These are phyloP conservation scores for Skeletonema costatum DNA, from an alignment of 108 stramenopile species.

Conservation along the genomic window DNA sequence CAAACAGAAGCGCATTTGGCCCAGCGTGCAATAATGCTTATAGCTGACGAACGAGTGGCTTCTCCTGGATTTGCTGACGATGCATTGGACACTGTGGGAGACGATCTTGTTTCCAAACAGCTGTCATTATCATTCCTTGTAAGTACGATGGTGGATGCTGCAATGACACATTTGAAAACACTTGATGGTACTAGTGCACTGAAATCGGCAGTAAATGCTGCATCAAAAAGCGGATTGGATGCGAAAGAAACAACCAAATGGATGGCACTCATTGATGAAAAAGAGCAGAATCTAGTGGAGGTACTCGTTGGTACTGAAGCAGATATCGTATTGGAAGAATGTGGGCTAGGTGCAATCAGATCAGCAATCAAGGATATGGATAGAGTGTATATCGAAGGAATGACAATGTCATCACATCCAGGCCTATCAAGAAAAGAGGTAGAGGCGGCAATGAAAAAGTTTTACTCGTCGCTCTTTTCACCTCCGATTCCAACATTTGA, in stretches of 20 bases:
- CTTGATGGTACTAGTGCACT: constrained; percentile 76
- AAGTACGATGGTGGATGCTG: constrained; percentile 64
- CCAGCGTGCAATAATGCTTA: constrained; percentile 59
- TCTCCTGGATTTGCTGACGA: constrained; percentile 81
- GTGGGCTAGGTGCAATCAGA: constrained; percentile 62
- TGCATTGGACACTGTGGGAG: constrained; percentile 20
- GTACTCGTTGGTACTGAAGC: constrained; percentile 66
- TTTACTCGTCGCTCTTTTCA: constrained; percentile 79
- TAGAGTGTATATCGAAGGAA: constrained; percentile 65
- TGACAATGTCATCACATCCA: constrained; percentile 76
- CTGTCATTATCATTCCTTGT: constrained; percentile 72
- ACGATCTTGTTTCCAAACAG: constrained; percentile 35
- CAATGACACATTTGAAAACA: constrained; percentile 59
- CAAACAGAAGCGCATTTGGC: constrained; percentile 71
- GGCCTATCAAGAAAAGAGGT: constrained; percentile 69
- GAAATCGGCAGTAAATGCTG: constrained; percentile 52
- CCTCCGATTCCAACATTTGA: constrained; percentile 84
- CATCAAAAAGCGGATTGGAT: constrained; percentile 61
- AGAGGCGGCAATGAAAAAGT: constrained; percentile 71
- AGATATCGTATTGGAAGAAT: constrained; percentile 61
- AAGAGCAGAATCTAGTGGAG: constrained; percentile 63
- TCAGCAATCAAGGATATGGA: constrained; percentile 53
- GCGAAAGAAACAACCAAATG: constrained; percentile 46
- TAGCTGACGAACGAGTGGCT: constrained; percentile 63
- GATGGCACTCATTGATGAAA: constrained; percentile 51